phyloP scores from a whole-genome alignment of 1,139 yeast genomes.

The Yueomyces sp. region DNA sequence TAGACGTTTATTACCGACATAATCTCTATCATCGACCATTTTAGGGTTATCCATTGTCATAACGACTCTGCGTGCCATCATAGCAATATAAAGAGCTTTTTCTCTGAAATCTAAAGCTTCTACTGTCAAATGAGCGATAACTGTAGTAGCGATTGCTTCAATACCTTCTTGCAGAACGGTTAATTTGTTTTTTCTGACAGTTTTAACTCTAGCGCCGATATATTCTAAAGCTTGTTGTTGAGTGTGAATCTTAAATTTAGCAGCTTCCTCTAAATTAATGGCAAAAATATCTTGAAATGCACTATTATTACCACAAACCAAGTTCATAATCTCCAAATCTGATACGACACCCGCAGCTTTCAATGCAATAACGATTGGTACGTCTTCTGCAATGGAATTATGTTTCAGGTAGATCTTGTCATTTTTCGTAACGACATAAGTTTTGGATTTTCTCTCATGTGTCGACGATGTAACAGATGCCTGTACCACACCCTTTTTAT shows the following conservation, averaged over 20 bases:
- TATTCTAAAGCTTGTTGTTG: constrained; percentile 90
- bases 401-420: constrained; percentile 85
- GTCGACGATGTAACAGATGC: constrained; percentile 97
- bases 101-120: constrained; percentile 80
- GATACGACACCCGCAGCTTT: constrained; percentile 94
- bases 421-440: constrained; percentile 87
- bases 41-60: constrained; percentile 93
- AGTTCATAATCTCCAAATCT: constrained; percentile 84
- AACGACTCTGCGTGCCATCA: constrained; percentile 91
- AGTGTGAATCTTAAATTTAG: constrained; percentile 72
- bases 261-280: constrained; percentile 88
- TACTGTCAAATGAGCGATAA: constrained; percentile 89
- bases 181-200: constrained; percentile 81
- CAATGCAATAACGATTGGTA: constrained; percentile 83
- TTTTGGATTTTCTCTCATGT: constrained; percentile 93
- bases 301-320: constrained; percentile 85
- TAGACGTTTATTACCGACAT: constrained; percentile 93
- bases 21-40: constrained; percentile 96
- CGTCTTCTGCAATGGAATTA: constrained; percentile 87
- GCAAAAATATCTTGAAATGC: constrained; percentile 85
- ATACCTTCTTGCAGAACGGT: constrained; percentile 85
- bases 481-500: constrained; percentile 85
- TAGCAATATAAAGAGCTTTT: constrained; percentile 86
- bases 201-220: constrained; percentile 82
- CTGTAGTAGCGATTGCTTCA: constrained; percentile 92